A percentile compares a stretch with the other conserved stretches of the same genome.
Evolutionary conservation across 305 asterid species (phyloP).

Genomic region (Fraxinus angustifolia): DNA sequence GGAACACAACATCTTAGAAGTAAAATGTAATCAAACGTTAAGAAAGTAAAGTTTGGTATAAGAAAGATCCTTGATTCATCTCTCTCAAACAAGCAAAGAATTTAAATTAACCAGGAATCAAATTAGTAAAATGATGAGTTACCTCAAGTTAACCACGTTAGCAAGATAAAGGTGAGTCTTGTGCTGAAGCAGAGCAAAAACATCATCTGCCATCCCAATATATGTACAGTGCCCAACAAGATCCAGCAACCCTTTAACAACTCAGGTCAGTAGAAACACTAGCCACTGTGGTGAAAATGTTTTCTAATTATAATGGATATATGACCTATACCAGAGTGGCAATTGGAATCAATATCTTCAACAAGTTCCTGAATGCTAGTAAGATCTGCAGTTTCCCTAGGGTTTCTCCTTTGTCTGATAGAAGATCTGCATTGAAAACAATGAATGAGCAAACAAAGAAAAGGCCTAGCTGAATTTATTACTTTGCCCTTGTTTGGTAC

Average conservation of each 20-base stretch:
- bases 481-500: not conserved
- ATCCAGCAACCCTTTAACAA: slow-evolving; percentile 69
- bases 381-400: slow-evolving; percentile 86
- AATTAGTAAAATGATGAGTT: slow-evolving; percentile 17
- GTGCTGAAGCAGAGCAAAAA: slow-evolving; percentile 78
- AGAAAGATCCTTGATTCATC: too few relatives aligned
- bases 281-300: slow-evolving; percentile 15
- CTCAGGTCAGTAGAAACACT: slow-evolving; percentile 24
- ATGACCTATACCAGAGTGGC: slow-evolving; percentile 60
- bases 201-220: slow-evolving; percentile 95
- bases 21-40: too few relatives aligned
- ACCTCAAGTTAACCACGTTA: slow-evolving; percentile 88
- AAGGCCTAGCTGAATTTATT: slow-evolving; percentile 1
- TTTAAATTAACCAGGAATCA: too few relatives aligned
- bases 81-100: too few relatives aligned
- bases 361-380: slow-evolving; percentile 83
- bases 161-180: slow-evolving; percentile 87
- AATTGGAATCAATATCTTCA: slow-evolving; percentile 59
- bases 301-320: slow-evolving; percentile 16
- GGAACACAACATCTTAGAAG: too few relatives aligned
- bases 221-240: slow-evolving; percentile 78
- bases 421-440: slow-evolving; percentile 56
- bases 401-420: slow-evolving; percentile 82
- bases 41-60: too few relatives aligned
- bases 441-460: slow-evolving; percentile 19